Evolutionary conservation across 768 basidiomycete genomes (phyloP).

Genomic region (Gloeostereum incarnatum): DNA sequence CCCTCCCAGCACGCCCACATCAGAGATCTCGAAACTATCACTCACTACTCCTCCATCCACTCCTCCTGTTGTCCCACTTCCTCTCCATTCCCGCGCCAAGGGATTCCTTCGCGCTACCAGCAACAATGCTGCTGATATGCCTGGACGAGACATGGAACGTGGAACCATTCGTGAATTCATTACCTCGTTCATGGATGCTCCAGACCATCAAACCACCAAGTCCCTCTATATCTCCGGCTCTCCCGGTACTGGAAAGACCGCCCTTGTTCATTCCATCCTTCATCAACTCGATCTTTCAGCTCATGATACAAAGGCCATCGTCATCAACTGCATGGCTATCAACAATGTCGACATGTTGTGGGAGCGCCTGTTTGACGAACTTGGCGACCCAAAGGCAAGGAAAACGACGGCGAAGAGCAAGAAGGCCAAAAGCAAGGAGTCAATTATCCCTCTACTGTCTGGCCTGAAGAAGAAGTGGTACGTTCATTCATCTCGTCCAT

Average conservation of each 20-base stretch:
- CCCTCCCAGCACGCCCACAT: slow-evolving; percentile 35
- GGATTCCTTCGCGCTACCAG: slow-evolving; percentile 66
- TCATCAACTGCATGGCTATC: slow-evolving; percentile 78
- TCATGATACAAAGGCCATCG: slow-evolving; percentile 35
- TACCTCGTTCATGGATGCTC: slow-evolving; percentile 34
- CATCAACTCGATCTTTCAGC: slow-evolving; percentile 25
- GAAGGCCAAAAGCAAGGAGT: slow-evolving; percentile 38
- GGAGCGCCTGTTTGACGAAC: slow-evolving; percentile 54
- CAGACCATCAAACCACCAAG: slow-evolving; percentile 20
- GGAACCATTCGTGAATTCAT: slow-evolving; percentile 51
- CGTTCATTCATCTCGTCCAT: slow-evolving; percentile 8
- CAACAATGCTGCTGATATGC: slow-evolving; percentile 44
- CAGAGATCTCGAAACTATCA: slow-evolving; percentile 28
- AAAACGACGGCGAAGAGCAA: slow-evolving; percentile 23
- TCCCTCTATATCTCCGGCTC: slow-evolving; percentile 87
- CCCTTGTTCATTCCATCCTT: slow-evolving; percentile 64
- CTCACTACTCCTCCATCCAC: slow-evolving; percentile 56
- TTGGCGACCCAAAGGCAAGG: slow-evolving; percentile 25
- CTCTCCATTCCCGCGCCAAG: slow-evolving; percentile 49
- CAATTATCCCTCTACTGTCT: slow-evolving; percentile 34
- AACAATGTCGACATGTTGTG: slow-evolving; percentile 60
- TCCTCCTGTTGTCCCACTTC: slow-evolving; percentile 40
- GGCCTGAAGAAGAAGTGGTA: slow-evolving; percentile 47
- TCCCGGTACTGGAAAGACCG: slow-evolving; percentile 90
- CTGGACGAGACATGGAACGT: slow-evolving; percentile 64